These are phyloP conservation scores for Solanum verrucosum DNA, from an alignment of 257 asterid genomes.

Conservation along the genomic window DNA sequence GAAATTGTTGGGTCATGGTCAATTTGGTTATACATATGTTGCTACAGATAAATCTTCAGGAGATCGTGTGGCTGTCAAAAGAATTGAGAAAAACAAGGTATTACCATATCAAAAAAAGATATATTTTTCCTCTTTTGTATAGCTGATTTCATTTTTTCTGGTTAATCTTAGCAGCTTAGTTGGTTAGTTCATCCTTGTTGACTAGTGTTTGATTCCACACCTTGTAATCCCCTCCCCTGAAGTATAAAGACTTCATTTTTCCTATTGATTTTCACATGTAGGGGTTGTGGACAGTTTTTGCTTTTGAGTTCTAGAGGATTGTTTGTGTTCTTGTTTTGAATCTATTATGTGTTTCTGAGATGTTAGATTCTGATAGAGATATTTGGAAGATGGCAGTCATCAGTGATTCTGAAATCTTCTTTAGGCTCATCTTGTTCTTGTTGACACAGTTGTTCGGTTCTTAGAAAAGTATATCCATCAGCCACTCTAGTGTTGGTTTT, in stretches of 20 bases:
- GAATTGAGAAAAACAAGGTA: constrained; percentile 93
- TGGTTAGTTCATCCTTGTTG: neutral
- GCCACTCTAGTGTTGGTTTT: neutral
- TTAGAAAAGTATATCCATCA: neutral
- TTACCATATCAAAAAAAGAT: neutral
- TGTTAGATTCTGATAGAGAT: neutral
- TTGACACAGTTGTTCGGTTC: neutral
- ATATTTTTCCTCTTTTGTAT: neutral
- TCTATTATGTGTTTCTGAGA: neutral
- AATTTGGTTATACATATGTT: constrained; percentile 93
- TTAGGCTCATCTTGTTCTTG: neutral
- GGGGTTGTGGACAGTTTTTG: neutral
- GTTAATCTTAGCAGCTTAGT: neutral
- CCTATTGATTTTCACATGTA: neutral
- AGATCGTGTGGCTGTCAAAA: constrained; percentile 97
- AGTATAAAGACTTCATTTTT: neutral
- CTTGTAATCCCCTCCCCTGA: neutral
- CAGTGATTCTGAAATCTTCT: neutral
- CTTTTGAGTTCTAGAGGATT: neutral
- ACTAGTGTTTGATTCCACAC: neutral
- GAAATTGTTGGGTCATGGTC: constrained; percentile 95
- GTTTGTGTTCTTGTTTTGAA: neutral
- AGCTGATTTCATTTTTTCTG: neutral
- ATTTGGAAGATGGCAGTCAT: neutral
- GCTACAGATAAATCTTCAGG: constrained; percentile 79